Evolutionary conservation across 441 rosid genomes (phyloP).

Genomic region (Syzygium syzygioides): DNA sequence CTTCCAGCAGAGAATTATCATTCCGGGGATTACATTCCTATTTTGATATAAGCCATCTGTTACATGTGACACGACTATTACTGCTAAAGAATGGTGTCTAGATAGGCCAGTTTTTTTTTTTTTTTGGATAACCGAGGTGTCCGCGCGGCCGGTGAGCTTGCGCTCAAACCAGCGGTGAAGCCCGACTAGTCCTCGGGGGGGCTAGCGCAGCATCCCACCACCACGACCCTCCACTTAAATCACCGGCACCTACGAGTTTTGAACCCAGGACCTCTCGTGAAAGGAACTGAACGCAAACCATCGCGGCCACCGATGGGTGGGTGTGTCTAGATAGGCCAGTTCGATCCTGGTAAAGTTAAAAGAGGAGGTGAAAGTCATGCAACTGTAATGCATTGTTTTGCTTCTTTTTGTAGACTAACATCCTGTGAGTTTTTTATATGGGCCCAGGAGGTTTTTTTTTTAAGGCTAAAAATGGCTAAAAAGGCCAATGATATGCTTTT

Average conservation of each 20-base stretch:
- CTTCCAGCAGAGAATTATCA: not conserved
- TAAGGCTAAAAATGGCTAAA: not conserved
- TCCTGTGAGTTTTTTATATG: not conserved
- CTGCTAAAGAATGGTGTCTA: not conserved
- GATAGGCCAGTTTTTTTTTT: too few species aligned
- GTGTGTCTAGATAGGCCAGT: too few species aligned
- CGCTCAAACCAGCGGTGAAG: too few species aligned
- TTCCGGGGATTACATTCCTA: not conserved
- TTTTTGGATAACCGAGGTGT: too few species aligned
- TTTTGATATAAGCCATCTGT: not conserved
- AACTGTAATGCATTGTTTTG: not conserved
- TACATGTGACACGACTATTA: fast-evolving
- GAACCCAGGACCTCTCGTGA: too few species aligned
- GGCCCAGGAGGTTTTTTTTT: not conserved
- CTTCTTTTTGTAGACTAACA: not conserved
- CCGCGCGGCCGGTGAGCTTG: too few species aligned
- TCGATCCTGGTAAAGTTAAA: not conserved
- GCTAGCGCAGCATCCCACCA: too few species aligned
- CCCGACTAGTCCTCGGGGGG: too few species aligned
- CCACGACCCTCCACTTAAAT: too few species aligned
- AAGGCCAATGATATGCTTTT: not conserved
- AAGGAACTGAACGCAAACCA: too few species aligned
- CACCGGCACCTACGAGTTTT: too few species aligned
- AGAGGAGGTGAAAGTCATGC: not conserved
- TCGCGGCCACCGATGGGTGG: too few species aligned